Evolutionary conservation across 192 early-diverging fungal genomes (phyloP).

Genomic region (Funneliformis mosseae): DNA sequence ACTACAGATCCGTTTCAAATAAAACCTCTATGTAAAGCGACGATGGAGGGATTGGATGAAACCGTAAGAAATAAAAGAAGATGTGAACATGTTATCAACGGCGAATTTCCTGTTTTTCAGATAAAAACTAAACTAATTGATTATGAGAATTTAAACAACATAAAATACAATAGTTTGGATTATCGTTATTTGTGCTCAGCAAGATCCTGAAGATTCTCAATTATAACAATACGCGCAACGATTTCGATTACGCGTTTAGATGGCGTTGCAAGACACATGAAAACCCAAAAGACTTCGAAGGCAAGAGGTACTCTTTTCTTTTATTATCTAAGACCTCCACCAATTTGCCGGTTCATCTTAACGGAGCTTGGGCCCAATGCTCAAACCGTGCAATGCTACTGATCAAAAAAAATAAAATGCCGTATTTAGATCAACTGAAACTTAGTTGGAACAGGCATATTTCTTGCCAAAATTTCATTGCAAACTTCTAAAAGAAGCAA

Average conservation of each 20-base stretch:
- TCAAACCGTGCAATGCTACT: constrained; percentile 6
- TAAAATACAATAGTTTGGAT: too few relatives aligned
- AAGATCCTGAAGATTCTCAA: not conserved
- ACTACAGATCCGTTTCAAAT: too few relatives aligned
- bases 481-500: not conserved
- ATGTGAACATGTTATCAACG: too few relatives aligned
- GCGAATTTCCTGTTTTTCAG: too few relatives aligned
- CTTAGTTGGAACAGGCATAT: constrained; percentile 22
- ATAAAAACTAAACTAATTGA: too few relatives aligned
- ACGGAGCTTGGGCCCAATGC: too few relatives aligned
- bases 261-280: constrained; percentile 1
- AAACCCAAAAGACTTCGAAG: too few relatives aligned
- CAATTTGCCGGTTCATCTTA: constrained; percentile 12
- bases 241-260: constrained; percentile 14
- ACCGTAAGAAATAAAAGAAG: too few relatives aligned
- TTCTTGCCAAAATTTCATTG: constrained; percentile 16
- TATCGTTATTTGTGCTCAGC: too few relatives aligned
- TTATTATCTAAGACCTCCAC: not conserved
- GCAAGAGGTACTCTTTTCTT: constrained; percentile 1
- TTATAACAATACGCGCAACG: not conserved
- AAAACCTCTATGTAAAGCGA: too few relatives aligned
- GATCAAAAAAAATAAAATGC: constrained; percentile 4
- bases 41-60: too few relatives aligned
- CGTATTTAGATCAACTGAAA: constrained; percentile 4
- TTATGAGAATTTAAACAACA: too few relatives aligned